Evolutionary conservation across 345 rosid genomes (phyloP).

Genomic region (Aegle marmelos): DNA sequence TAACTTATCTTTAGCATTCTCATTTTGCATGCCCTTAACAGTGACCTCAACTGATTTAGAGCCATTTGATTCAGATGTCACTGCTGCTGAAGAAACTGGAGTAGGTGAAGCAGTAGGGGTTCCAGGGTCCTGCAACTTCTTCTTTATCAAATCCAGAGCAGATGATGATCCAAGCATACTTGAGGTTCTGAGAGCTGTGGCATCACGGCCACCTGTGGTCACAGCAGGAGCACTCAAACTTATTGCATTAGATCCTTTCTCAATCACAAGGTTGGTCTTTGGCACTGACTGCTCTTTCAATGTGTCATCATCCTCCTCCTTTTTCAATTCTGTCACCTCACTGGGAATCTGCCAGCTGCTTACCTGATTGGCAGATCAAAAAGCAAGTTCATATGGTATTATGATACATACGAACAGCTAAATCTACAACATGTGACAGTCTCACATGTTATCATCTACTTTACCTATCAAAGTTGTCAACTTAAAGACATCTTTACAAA

Average conservation of each 20-base stretch:
- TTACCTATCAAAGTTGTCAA: not conserved
- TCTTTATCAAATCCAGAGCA: constrained; percentile 88
- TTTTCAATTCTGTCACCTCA: constrained; percentile 73
- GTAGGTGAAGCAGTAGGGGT: constrained; percentile 46
- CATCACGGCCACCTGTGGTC: constrained; percentile 84
- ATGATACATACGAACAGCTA: not conserved
- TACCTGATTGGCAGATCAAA: constrained; percentile 42
- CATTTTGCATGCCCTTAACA: constrained; percentile 57
- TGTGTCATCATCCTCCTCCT: constrained; percentile 52
- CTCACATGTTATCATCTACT: not conserved
- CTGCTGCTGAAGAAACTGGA: constrained; percentile 37
- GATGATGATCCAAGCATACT: constrained; percentile 60
- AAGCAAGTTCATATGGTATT: not conserved
- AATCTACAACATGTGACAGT: not conserved
- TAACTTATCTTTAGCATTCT: constrained; percentile 57
- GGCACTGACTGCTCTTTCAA: constrained; percentile 47
- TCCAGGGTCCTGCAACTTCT: constrained; percentile 87
- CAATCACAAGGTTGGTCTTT: constrained; percentile 37
- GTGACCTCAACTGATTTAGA: constrained; percentile 56
- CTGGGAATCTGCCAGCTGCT: constrained; percentile 96
- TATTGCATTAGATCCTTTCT: constrained; percentile 48
- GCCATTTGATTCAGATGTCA: constrained; percentile 61
- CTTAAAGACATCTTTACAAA: not conserved
- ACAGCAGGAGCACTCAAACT: constrained; percentile 80
- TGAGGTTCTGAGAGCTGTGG: constrained; percentile 52